Conservation (phyloP, 768 basidiomycete genomes). For the Tylopilus sp. region DNA sequence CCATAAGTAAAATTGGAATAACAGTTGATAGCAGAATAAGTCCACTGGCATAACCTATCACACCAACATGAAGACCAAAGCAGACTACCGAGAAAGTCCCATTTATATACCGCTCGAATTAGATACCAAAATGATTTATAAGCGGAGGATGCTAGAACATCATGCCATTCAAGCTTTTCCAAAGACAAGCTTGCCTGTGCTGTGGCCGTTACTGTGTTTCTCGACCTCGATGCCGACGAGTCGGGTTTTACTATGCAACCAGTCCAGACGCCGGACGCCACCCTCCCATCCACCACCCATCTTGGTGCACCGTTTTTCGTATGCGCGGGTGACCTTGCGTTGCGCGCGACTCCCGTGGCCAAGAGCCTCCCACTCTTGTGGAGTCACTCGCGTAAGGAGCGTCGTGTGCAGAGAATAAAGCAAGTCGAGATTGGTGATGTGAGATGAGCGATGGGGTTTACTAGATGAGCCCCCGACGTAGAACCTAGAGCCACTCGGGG, state of each 20-base stretch:
- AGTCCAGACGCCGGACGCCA: constrained; percentile 67
- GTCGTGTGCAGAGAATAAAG: constrained; percentile 57
- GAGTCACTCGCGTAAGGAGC: constrained; percentile 53
- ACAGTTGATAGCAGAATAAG: too few species aligned
- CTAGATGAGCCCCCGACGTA: constrained; percentile 24
- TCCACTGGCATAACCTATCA: too few species aligned
- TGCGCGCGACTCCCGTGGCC: constrained; percentile 55
- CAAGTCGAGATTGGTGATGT: constrained; percentile 61
- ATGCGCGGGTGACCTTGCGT: constrained; percentile 56
- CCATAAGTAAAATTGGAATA: too few species aligned
- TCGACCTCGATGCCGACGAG: constrained; percentile 61
- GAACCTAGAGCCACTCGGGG: constrained; percentile 26
- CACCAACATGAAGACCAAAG: constrained; percentile 14
- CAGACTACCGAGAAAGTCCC: constrained; percentile 13
- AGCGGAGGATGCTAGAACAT: not conserved
- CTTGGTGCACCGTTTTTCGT: constrained; percentile 57
- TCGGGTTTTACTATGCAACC: constrained; percentile 57
- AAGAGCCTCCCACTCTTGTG: constrained; percentile 61
- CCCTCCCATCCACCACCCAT: constrained; percentile 68
- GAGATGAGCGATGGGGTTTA: constrained; percentile 22
- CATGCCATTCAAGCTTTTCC: constrained; percentile 31
- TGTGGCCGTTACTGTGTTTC: constrained; percentile 36
- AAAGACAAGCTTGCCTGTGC: constrained; percentile 50
- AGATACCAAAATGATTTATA: not conserved
- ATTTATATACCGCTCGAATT: constrained; percentile 12